Percentiles rank a stretch among this genome's conserved stretches.
Evolutionary conservation across 78 protist genomes (phyloP).

Genomic region (Chrysochromulina tobinii): DNA sequence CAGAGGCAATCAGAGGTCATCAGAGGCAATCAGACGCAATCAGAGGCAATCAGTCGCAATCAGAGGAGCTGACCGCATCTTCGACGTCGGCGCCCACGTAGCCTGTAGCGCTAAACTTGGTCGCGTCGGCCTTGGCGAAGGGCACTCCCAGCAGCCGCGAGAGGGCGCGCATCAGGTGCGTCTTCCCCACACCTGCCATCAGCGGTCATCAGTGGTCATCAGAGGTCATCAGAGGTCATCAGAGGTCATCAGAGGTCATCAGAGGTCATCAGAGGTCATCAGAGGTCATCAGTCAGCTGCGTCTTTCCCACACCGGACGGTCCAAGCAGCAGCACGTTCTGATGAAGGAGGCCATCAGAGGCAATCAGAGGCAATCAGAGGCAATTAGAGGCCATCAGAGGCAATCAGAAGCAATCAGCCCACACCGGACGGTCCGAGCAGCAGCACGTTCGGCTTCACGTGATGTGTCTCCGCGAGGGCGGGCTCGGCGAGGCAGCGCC

Average conservation of each 20-base stretch:
- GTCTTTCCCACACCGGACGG: constrained; percentile 10
- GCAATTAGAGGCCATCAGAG: no score
- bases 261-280: no score
- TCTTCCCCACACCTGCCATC: neutral
- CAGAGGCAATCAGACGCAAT: no score
- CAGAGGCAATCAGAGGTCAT: no score
- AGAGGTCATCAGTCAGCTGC: neutral
- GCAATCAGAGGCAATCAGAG: no score
- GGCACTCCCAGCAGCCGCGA: constrained; percentile 1
- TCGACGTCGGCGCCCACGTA: constrained; percentile 13
- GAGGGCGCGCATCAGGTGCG: neutral
- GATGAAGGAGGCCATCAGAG: no score
- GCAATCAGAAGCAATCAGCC: no score
- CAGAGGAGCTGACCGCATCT: neutral
- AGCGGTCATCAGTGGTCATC: no score
- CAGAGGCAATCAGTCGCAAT: neutral
- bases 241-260: no score
- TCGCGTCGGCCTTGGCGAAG: constrained; percentile 4
- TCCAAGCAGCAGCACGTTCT: constrained; percentile 14
- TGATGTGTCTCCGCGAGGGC: neutral
- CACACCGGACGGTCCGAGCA: constrained; percentile 7
- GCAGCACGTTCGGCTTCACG: constrained; percentile 17
- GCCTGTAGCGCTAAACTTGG: constrained; percentile 5
- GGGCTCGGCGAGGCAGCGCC: neutral
- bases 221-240: no score